A percentile compares a stretch with the other conserved stretches of the same genome.
Evolutionary conservation across 2,329 filamentous ascomycete genomes (phyloP).

Genomic region (Ophiostoma pallidulum): DNA sequence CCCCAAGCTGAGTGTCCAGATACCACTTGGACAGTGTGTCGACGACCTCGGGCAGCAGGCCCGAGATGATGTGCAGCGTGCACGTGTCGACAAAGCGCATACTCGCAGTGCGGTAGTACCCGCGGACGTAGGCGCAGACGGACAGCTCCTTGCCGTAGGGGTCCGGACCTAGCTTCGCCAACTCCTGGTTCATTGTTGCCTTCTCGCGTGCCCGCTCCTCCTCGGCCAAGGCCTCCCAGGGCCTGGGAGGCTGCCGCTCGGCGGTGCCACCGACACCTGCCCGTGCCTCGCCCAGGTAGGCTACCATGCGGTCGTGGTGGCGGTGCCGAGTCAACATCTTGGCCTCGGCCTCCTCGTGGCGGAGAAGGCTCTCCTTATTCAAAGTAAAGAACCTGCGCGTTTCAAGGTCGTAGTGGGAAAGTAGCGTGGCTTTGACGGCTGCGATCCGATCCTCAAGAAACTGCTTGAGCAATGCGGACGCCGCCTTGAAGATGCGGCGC

Average conservation of each 20-base stretch:
- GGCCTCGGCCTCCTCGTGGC: conserved; percentile 36
- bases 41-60: conserved; percentile 38
- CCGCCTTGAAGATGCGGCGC: conserved; percentile 40
- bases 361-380: conserved; percentile 38
- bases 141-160: conserved; percentile 50
- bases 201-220: conserved; percentile 39
- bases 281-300: conserved; percentile 24
- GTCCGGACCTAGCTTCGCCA: conserved; percentile 44
- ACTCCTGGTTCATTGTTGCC: conserved; percentile 31
- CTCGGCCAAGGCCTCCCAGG: conserved; percentile 37
- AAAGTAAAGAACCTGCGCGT: conserved; percentile 47
- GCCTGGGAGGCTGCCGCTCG: conserved; percentile 24
- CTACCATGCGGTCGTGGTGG: conserved; percentile 39
- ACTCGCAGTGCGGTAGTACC: conserved; percentile 60
- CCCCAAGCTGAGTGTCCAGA: conserved; percentile 35
- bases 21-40: conserved; percentile 29
- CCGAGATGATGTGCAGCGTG: conserved; percentile 37
- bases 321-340: conserved; percentile 37
- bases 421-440: conserved; percentile 29
- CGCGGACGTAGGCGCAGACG: conserved; percentile 53
- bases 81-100: conserved; percentile 52
- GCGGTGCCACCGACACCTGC: too few relatives aligned
- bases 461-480: conserved; percentile 30
- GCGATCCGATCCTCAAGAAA: conserved; percentile 34
- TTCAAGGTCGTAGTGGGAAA: conserved; percentile 43